Evolutionary conservation across 2,329 filamentous ascomycete species (phyloP).

Genomic region (Aureobasidium vineae): DNA sequence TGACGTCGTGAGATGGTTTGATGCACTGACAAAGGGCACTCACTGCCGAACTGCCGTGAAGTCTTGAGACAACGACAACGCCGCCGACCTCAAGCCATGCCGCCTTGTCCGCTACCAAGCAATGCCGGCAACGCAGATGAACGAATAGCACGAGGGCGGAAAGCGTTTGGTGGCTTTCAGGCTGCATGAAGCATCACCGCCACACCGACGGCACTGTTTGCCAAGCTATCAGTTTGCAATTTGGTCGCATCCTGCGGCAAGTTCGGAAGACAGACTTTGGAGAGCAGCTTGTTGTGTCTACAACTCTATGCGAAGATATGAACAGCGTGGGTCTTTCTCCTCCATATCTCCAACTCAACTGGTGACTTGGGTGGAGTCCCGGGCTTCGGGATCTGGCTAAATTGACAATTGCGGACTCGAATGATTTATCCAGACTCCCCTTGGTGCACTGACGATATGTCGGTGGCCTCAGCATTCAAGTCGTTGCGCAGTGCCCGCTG

Average conservation of each 20-base stretch:
- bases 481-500: constrained; percentile 1
- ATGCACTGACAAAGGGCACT: not conserved
- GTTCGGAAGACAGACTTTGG: not conserved
- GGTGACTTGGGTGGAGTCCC: not conserved
- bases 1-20: not conserved
- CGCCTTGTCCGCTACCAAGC: constrained; percentile 17
- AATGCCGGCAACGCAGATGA: not conserved
- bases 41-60: not conserved
- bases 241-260: constrained; percentile 1
- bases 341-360: constrained; percentile 2
- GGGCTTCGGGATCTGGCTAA: constrained; percentile 21
- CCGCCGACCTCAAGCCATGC: constrained; percentile 2
- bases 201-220: not conserved
- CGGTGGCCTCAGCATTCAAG: not conserved
- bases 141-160: constrained; percentile 8
- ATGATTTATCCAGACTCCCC: constrained; percentile 7
- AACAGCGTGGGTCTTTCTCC: not conserved
- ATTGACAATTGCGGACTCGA: not conserved
- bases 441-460: not conserved
- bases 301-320: not conserved
- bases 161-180: constrained; percentile 10
- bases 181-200: constrained; percentile 17
- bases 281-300: not conserved
- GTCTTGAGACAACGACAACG: not conserved
- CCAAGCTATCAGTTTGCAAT: constrained; percentile 1